phyloP scores from a whole-genome alignment of 176 grass and related monocot species.

The Hordeum marinum region DNA sequence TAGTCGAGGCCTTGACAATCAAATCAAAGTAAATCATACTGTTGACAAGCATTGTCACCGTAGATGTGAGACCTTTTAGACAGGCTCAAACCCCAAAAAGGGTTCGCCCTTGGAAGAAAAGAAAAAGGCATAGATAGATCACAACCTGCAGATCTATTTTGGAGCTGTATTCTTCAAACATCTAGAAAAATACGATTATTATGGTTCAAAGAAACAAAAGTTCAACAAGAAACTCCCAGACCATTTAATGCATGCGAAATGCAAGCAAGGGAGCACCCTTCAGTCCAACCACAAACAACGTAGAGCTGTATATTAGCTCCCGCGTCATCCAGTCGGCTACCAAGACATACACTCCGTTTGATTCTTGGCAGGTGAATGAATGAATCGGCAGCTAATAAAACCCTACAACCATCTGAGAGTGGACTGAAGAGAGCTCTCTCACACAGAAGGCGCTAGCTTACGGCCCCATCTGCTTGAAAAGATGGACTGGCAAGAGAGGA shows the following conservation, averaged over 20 bases:
- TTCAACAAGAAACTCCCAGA: neutral
- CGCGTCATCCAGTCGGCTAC: slow-evolving; percentile 75
- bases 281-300: slow-evolving; percentile 77
- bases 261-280: slow-evolving; percentile 79
- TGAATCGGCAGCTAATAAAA: slow-evolving; percentile 89
- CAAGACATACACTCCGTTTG: slow-evolving; percentile 25
- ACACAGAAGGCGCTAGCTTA: neutral
- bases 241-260: slow-evolving; percentile 26
- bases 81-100: neutral
- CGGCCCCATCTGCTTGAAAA: neutral
- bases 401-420: slow-evolving; percentile 58
- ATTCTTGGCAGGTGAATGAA: slow-evolving; percentile 59
- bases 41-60: neutral
- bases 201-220: neutral
- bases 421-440: slow-evolving; percentile 94
- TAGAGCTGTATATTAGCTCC: slow-evolving; percentile 68
- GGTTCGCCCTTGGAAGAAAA: neutral
- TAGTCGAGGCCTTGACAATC: neutral
- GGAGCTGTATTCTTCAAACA: neutral
- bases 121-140: neutral
- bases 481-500: neutral
- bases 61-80: neutral
- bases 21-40: neutral
- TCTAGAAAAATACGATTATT: neutral
- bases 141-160: neutral